Evolutionary conservation across 2,329 filamentous ascomycete species (phyloP).

Genomic region (Pestalotiopsis sp.): DNA sequence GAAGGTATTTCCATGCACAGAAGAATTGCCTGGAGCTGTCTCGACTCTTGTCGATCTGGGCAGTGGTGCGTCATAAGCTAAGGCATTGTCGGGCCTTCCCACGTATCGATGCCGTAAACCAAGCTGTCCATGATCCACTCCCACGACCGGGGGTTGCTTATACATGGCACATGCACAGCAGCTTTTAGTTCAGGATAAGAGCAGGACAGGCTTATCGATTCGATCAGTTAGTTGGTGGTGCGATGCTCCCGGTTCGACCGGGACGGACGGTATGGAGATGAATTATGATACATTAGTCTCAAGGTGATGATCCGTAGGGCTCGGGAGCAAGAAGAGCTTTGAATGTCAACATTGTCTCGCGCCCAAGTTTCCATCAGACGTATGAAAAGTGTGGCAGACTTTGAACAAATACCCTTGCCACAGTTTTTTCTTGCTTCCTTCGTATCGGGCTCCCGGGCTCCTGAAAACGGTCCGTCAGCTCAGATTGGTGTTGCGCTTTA

Average conservation of each 20-base stretch:
- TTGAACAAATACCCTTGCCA: not conserved
- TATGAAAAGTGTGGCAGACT: too few relatives aligned
- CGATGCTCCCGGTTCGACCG: too few relatives aligned
- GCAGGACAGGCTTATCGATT: not conserved
- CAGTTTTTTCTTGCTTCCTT: not conserved
- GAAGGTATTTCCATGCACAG: not conserved
- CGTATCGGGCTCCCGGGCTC: not conserved
- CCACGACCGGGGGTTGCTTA: not conserved
- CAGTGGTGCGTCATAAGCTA: conserved; percentile 13
- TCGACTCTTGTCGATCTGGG: conserved; percentile 8
- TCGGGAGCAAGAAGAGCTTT: too few relatives aligned
- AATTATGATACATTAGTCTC: too few relatives aligned
- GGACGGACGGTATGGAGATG: too few relatives aligned
- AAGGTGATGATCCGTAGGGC: too few relatives aligned
- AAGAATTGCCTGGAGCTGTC: not conserved
- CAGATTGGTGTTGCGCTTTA: not conserved
- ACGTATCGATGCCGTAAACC: conserved; percentile 9
- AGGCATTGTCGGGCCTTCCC: conserved; percentile 4
- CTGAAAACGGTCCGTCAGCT: not conserved
- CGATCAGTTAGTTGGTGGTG: too few relatives aligned
- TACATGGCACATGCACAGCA: not conserved
- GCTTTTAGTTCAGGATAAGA: not conserved
- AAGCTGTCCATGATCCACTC: conserved; percentile 9
- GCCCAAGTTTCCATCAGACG: too few relatives aligned
- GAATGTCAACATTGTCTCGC: too few relatives aligned